phyloP scores from a whole-genome alignment of 2,329 filamentous ascomycete species.

The Xylariaceae sp. region DNA sequence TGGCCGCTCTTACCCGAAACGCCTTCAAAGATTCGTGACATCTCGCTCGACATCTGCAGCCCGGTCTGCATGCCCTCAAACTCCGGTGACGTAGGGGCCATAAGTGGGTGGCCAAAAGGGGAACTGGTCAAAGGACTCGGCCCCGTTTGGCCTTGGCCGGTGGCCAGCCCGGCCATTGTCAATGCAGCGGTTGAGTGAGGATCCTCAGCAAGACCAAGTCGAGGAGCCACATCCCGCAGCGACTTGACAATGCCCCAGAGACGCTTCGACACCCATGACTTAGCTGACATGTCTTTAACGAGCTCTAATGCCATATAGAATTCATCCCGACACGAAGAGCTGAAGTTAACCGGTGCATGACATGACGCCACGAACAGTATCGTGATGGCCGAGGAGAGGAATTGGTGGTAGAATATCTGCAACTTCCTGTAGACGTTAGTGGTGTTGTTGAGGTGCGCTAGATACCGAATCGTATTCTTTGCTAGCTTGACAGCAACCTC shows the following conservation, averaged over 20 bases:
- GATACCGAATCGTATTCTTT: conserved; percentile 76
- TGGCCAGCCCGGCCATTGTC: conserved; percentile 62
- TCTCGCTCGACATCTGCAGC: conserved; percentile 57
- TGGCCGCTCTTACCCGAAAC: conserved; percentile 39
- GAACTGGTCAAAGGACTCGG: conserved; percentile 24
- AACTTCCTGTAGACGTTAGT: conserved; percentile 73
- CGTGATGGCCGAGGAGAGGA: conserved; percentile 75
- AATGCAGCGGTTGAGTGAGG: conserved; percentile 58
- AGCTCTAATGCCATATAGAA: conserved; percentile 81
- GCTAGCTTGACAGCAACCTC: conserved; percentile 76
- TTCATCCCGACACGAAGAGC: conserved; percentile 70
- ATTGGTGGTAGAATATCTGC: conserved; percentile 82
- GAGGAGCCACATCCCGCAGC: conserved; percentile 73
- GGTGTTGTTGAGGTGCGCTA: conserved; percentile 73
- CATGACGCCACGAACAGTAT: conserved; percentile 79
- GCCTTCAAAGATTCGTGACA: conserved; percentile 56
- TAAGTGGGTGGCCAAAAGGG: conserved; percentile 26
- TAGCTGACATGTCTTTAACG: conserved; percentile 73
- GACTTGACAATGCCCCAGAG: conserved; percentile 75
- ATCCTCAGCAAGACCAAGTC: conserved; percentile 66
- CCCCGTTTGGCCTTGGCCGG: conserved; percentile 46
- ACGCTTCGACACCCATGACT: conserved; percentile 73
- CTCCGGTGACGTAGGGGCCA: conserved; percentile 25
- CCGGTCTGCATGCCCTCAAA: conserved; percentile 48
- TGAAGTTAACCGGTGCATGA: conserved; percentile 76